Percentiles rank a stretch among this genome's conserved stretches.
phyloP scores from a whole-genome alignment of 2,329 filamentous ascomycete species.

The Aureobasidium pullulans region DNA sequence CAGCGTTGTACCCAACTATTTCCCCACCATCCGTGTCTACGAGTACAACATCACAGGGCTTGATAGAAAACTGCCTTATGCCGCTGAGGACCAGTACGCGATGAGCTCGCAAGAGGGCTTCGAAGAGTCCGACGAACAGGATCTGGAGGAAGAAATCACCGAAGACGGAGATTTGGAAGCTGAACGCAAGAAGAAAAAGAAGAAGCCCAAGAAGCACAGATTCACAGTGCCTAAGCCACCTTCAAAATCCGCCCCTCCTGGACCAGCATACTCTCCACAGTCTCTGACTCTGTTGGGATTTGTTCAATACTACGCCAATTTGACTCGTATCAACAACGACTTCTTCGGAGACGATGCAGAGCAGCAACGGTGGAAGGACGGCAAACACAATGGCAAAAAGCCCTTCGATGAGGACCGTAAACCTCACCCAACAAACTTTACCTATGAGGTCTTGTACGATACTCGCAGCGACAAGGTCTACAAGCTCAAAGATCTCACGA shows the following conservation, averaged over 20 bases:
- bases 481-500: conserved; percentile 72
- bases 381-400: conserved; percentile 55
- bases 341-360: conserved; percentile 33
- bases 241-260: conserved; percentile 63
- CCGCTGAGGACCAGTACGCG: neutral
- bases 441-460: conserved; percentile 77
- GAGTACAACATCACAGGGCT: conserved; percentile 87
- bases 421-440: conserved; percentile 57
- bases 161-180: conserved; percentile 22
- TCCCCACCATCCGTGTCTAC: conserved; percentile 78
- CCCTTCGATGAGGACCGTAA: conserved; percentile 40
- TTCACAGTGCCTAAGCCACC: conserved; percentile 60
- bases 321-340: conserved; percentile 82
- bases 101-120: conserved; percentile 6
- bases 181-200: conserved; percentile 42
- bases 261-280: conserved; percentile 85
- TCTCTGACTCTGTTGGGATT: conserved; percentile 71
- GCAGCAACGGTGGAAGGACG: conserved; percentile 50
- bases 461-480: conserved; percentile 72
- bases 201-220: conserved; percentile 48
- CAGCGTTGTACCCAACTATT: conserved; percentile 72
- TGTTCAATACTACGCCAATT: conserved; percentile 87
- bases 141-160: conserved; percentile 3
- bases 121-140: conserved; percentile 6
- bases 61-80: conserved; percentile 33